Evolutionary conservation across 495 filamentous ascomycete species (phyloP).

Genomic region (Bathelium albidoporum): DNA sequence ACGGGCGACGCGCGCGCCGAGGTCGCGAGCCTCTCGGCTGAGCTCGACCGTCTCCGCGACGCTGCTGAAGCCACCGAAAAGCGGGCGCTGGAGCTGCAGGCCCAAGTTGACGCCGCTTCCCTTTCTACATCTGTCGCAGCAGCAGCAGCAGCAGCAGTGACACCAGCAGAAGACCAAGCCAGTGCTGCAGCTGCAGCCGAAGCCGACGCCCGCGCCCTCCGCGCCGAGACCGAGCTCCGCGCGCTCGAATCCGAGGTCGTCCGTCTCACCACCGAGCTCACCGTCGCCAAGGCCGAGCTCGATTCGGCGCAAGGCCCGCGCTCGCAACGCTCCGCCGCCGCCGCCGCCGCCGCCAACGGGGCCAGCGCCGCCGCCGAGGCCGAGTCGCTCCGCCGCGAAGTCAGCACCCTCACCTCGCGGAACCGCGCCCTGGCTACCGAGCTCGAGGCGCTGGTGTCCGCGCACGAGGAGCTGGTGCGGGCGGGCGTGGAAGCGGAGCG

Average conservation of each 20-base stretch:
- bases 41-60: conserved; percentile 14
- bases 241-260: conserved; percentile 72
- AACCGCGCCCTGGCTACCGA: conserved; percentile 19
- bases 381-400: conserved; percentile 24
- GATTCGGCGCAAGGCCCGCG: conserved; percentile 74
- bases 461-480: conserved; percentile 81
- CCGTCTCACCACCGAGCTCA: conserved; percentile 79
- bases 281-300: conserved; percentile 85
- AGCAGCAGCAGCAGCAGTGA: conserved; percentile 12
- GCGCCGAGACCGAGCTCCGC: conserved; percentile 52
- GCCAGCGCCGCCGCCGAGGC: conserved; percentile 13
- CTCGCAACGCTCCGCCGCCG: conserved; percentile 28
- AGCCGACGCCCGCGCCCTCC: conserved; percentile 26
- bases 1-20: conserved; percentile 15
- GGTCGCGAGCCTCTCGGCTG: conserved; percentile 15
- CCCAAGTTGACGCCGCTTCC: conserved; percentile 9
- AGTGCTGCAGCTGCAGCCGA: conserved; percentile 25
- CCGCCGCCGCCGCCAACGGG: conserved; percentile 14
- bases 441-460: conserved; percentile 49
- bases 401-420: too few species aligned
- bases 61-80: not conserved
- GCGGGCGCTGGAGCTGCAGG: not conserved
- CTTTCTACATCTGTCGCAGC: too few species aligned
- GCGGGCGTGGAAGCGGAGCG: conserved; percentile 79
- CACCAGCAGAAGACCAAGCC: conserved; percentile 15